phyloP scores from a whole-genome alignment of 306 rosid genomes.

The Prunus dulcis region DNA sequence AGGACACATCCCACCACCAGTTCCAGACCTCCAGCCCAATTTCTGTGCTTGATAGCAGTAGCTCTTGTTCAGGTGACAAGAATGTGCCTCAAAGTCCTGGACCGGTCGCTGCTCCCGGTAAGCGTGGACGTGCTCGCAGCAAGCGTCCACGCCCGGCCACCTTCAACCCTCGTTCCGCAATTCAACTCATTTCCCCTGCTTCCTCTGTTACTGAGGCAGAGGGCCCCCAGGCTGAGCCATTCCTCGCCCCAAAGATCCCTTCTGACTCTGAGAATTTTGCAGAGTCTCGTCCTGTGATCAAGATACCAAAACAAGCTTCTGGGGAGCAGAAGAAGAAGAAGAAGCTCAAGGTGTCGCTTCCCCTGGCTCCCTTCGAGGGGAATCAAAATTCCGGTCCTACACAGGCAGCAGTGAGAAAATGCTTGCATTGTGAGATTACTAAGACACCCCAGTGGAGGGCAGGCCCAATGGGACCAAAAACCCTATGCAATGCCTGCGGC shows the following conservation, averaged over 20 bases:
- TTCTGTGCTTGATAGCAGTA: constrained; percentile 90
- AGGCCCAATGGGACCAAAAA: constrained; percentile 96
- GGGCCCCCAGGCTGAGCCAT: constrained; percentile 20
- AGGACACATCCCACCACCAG: constrained; percentile 50
- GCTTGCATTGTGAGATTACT: constrained; percentile 94
- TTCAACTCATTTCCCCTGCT: constrained; percentile 78
- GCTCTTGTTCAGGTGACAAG: constrained; percentile 73
- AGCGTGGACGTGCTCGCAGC: constrained; percentile 86
- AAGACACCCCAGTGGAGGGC: constrained; percentile 99
- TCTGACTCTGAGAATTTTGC: constrained; percentile 69
- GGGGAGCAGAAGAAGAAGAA: constrained; percentile 42
- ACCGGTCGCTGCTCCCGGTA: constrained; percentile 33
- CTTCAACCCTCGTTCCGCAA: constrained; percentile 71
- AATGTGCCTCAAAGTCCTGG: constrained; percentile 44
- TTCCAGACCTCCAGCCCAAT: constrained; percentile 82
- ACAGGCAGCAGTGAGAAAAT: constrained; percentile 72
- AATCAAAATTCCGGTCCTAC: constrained; percentile 29
- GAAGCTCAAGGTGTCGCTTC: constrained; percentile 46
- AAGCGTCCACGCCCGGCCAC: constrained; percentile 88
- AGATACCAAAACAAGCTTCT: constrained; percentile 21
- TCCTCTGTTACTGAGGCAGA: constrained; percentile 62
- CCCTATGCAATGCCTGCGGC: constrained; percentile 95
- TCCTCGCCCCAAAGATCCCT: constrained; percentile 31
- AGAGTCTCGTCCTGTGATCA: constrained; percentile 54
- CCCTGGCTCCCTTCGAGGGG: constrained; percentile 38